Evolutionary conservation across 2,329 filamentous ascomycete species (phyloP), one percentile per base, ranked within the genome.

Genomic region (Cladophialophora bantiana): DNA sequence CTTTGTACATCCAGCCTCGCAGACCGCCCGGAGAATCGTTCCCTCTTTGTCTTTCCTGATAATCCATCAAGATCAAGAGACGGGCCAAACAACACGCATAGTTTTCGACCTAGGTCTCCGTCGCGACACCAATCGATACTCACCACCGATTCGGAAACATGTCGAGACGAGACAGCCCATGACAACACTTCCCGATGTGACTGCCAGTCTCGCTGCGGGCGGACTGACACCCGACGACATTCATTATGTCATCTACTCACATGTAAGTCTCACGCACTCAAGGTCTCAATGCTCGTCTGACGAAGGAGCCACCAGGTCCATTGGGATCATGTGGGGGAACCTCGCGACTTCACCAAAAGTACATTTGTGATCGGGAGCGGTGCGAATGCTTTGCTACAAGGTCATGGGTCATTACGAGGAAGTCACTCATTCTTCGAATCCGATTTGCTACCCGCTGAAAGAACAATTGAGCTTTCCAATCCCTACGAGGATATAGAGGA

Each of bases 181-280:
- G 45, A 58, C 61, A 7, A 72, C 69, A 4, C 55, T 72, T 9
- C 75, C 74, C 7, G 73, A 75, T 64, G 72, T 74, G 15, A 66
- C 73, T 9, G 64, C 74, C 36, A 78, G 75, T 62, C 74, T 82
- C 2, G 75, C 73, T 31, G 71, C 63, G 56, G 79, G 79, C 0
- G 77, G 78, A 0, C 57, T 82, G 38, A 69, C 59, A 1, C 74
- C 78, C 0, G 65, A 74, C 10, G 78, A 82, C 58, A 79, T 82
- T 40, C 78, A 82, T 69, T 77, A 74, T 64, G 75, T 82, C 7
- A 75, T 82, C 13, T 78, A 78, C 60, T 79, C 76, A 3, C 80
- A 82, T 73, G 77, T 79, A 73, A 38, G 78, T 73, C 20, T 20
- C 5, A 34, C 42, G 18, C 38, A 7, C 15, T 10, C 18, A 7